Conservation (phyloP, 2,329 filamentous ascomycete genomes). For the Phaeosphaeria sp. region DNA sequence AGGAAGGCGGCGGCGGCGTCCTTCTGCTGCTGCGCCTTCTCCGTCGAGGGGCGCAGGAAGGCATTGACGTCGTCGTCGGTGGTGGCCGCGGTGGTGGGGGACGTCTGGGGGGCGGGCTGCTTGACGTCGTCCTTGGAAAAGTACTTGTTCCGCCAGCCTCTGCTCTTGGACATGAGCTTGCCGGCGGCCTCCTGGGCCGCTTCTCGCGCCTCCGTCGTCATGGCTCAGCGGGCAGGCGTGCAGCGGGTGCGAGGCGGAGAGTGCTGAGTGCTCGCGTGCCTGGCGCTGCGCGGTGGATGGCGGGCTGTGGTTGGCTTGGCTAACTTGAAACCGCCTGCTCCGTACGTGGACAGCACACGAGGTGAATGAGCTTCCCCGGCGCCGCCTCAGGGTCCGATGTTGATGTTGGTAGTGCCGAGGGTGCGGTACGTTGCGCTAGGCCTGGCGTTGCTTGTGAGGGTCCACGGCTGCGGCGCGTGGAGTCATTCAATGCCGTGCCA, state of each 20-base stretch:
- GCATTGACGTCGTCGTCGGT: slow-evolving; percentile 59
- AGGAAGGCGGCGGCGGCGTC: slow-evolving; percentile 36
- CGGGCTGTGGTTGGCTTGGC: background rate
- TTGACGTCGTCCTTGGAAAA: slow-evolving; percentile 51
- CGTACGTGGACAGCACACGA: no score
- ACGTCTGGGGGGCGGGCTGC: slow-evolving; percentile 31
- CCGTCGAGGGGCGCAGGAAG: slow-evolving; percentile 63
- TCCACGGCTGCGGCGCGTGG: background rate
- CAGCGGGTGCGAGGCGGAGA: background rate
- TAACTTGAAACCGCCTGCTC: no score
- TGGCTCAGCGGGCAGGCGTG: slow-evolving; percentile 4
- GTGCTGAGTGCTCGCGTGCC: slow-evolving; percentile 3
- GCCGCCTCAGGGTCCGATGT: background rate
- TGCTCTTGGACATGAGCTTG: slow-evolving; percentile 49
- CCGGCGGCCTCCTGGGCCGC: slow-evolving; percentile 28
- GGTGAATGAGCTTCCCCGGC: background rate
- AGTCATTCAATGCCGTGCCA: background rate
- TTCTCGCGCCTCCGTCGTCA: slow-evolving; percentile 43
- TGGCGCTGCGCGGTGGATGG: background rate
- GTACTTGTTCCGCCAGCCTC: slow-evolving; percentile 59
- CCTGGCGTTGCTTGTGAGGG: background rate
- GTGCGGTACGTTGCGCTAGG: no score
- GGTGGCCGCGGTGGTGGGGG: slow-evolving; percentile 6
- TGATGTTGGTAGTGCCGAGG: no score
- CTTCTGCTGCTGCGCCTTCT: slow-evolving; percentile 46